phyloP scores from a whole-genome alignment of 2,329 filamentous ascomycete species.

The Podosphaera fusca region DNA sequence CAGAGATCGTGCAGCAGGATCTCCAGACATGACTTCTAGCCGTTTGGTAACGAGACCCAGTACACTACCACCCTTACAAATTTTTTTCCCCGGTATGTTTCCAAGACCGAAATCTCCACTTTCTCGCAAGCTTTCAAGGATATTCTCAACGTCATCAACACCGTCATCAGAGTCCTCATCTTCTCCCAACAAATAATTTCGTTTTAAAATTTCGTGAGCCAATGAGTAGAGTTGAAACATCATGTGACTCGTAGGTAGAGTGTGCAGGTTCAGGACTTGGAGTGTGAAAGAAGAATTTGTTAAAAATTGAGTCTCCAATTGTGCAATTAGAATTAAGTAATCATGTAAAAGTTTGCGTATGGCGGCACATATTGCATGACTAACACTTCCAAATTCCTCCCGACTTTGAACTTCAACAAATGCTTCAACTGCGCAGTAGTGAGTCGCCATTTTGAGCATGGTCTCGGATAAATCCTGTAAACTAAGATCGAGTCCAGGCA shows the following conservation, averaged over 20 bases:
- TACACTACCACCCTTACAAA: constrained; percentile 94
- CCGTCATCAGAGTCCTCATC: constrained; percentile 40
- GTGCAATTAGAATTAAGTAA: constrained; percentile 77
- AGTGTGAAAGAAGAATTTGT: constrained; percentile 77
- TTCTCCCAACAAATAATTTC: constrained; percentile 70
- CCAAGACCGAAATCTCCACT: constrained; percentile 62
- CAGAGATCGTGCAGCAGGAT: constrained; percentile 64
- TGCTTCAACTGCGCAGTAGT: constrained; percentile 74
- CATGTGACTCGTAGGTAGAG: constrained; percentile 74
- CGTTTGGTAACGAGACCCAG: constrained; percentile 67
- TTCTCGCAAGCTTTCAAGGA: constrained; percentile 71
- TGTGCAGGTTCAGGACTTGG: constrained; percentile 81
- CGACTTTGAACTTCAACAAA: constrained; percentile 89
- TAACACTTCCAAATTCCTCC: constrained; percentile 82
- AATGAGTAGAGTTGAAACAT: constrained; percentile 74
- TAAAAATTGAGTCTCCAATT: constrained; percentile 79
- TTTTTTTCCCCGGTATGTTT: constrained; percentile 64
- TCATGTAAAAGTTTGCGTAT: constrained; percentile 81
- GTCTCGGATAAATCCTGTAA: constrained; percentile 66
- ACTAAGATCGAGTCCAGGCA: constrained; percentile 72
- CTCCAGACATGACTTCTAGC: constrained; percentile 74
- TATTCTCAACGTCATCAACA: constrained; percentile 72
- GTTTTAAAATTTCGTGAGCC: constrained; percentile 66
- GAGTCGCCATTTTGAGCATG: constrained; percentile 84
- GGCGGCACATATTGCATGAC: constrained; percentile 87